These are phyloP conservation scores for Bjerkandera adusta DNA, from an alignment of 1,284 basidiomycete genomes.

Conservation along the genomic window DNA sequence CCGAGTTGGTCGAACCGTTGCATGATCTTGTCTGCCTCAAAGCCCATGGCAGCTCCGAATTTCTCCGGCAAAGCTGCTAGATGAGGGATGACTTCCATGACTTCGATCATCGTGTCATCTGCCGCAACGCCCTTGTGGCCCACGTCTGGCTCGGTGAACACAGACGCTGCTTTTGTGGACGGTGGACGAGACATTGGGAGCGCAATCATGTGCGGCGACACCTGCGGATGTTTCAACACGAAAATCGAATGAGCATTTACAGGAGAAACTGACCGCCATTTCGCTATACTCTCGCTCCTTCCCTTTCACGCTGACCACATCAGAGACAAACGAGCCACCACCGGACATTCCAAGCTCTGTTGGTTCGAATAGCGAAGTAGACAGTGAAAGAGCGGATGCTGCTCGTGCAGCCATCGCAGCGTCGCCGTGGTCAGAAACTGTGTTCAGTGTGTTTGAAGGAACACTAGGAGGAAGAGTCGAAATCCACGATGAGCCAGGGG, in stretches of 20 bases:
- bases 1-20: slow-evolving; percentile 4
- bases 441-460: slow-evolving; percentile 7
- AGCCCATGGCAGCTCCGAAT: slow-evolving; percentile 1
- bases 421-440: not conserved
- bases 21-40: slow-evolving; percentile 9
- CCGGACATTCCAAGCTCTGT: too few relatives aligned
- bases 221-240: not conserved
- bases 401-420: too few relatives aligned
- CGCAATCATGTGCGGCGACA: slow-evolving; percentile 1
- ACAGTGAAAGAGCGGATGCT: too few relatives aligned
- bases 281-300: not conserved
- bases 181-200: not conserved
- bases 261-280: slow-evolving; percentile 2
- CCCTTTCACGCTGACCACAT: too few relatives aligned
- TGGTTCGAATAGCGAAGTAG: too few relatives aligned
- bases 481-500: not conserved
- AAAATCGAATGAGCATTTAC: not conserved
- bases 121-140: slow-evolving; percentile 4
- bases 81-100: slow-evolving; percentile 1
- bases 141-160: slow-evolving; percentile 3
- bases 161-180: not conserved
- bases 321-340: too few relatives aligned
- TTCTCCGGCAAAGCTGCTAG: not conserved
- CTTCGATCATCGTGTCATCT: not conserved
- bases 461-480: slow-evolving; percentile 4